Base-by-base conservation (phyloP, 306 rosid species). In the Ziziphus jujuba region DNA sequence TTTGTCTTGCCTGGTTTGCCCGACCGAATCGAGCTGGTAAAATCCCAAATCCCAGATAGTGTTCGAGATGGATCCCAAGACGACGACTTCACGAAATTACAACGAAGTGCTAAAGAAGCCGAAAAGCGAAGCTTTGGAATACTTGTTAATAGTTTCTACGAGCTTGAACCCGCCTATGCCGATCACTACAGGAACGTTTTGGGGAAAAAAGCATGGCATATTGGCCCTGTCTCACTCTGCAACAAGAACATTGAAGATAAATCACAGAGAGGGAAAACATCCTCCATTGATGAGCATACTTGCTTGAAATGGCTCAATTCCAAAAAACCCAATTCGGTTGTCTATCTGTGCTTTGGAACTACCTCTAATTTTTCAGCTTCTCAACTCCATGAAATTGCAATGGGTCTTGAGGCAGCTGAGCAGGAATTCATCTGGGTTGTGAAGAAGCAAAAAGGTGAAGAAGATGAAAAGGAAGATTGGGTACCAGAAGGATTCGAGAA, bases 321-420 rank as follows among this genome's bases (percentile, higher is more conserved):
- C 6, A 68, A 78, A 64, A 69, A 68, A 40, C 76, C 69, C 3
- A 55, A 56, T 31, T 87, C 90, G 1, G 79, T 87, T 55, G 79
- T 87, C 66, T 87, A 85, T 17, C 17, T 80, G 2, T 78, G 88
- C 33, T 85, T 85, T 33, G 95, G 85, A 50, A 85, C 76, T 20
- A 5, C 65, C n/a, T 12, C 67, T 6, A 17, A 34, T 2, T 45
- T 88, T 4, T 34, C 5, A 0, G 73, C 83, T 48, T 79, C 82
- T 6, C 90, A 88, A 59, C 80, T 88, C 0, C 65, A 45, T 47
- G 85, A 85, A 5, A 81, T 88, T n/a, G 84, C 93, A 1, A 15
- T 6, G n/a, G 87, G 81, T 21, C 89, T 82, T 9, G 90, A 87
- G 59, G 84, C 81, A n/a, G 78, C 85, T 0, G 76, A 50, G 23